Evolutionary conservation across 768 basidiomycete species (phyloP).

Genomic region (Hirschioporus abietinus): DNA sequence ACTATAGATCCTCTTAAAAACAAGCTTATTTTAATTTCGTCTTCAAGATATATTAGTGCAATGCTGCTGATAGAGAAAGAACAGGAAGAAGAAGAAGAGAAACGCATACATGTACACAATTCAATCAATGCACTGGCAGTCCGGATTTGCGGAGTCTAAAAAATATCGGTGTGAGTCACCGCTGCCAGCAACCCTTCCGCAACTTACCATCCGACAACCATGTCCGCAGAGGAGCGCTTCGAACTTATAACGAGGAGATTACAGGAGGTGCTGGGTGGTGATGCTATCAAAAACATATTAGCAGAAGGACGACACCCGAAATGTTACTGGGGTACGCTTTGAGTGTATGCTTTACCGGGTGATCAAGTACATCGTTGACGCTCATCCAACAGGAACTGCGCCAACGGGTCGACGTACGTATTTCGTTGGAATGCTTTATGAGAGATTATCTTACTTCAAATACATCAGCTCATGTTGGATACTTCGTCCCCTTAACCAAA

Average conservation of each 20-base stretch:
- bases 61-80: too few relatives aligned
- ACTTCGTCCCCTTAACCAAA: conserved; percentile 93
- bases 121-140: too few relatives aligned
- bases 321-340: conserved; percentile 82
- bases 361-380: background rate
- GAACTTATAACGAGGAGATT: conserved; percentile 81
- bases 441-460: background rate
- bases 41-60: too few relatives aligned
- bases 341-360: conserved; percentile 3
- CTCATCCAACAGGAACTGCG: conserved; percentile 62
- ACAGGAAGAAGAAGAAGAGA: too few relatives aligned
- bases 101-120: too few relatives aligned
- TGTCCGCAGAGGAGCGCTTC: conserved; percentile 48
- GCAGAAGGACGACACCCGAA: conserved; percentile 71
- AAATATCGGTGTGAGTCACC: background rate
- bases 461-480: conserved; percentile 84
- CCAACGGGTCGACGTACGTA: conserved; percentile 89
- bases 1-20: too few relatives aligned
- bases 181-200: background rate
- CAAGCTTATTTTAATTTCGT: too few relatives aligned
- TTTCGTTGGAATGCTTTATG: conserved; percentile 4
- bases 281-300: conserved; percentile 75
- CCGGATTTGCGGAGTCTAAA: too few relatives aligned
- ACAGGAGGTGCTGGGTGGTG: conserved; percentile 84
- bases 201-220: conserved; percentile 9